These are phyloP conservation scores for Balamuthia mandrillaris DNA, from an alignment of 208 protist genomes.

Conservation along the genomic window DNA sequence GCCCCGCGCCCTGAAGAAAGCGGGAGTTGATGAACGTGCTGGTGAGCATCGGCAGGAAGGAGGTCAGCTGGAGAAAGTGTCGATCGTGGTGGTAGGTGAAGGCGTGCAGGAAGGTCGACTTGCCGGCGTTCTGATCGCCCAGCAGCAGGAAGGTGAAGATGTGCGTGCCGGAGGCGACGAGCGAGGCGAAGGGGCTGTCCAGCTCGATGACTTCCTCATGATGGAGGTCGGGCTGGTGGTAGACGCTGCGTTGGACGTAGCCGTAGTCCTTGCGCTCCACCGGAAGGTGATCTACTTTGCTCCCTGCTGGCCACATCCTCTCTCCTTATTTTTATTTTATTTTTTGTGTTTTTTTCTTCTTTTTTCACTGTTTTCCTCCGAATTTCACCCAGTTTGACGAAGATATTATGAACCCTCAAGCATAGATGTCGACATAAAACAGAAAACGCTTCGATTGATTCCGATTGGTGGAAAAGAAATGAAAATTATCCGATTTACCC, in stretches of 20 bases:
- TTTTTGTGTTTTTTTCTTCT: no score
- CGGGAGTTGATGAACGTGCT: constrained; percentile 36
- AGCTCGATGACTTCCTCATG: constrained; percentile 50
- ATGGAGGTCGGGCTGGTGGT: constrained; percentile 42
- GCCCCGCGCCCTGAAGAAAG: neutral
- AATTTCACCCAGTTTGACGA: no score
- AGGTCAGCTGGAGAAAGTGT: constrained; percentile 32
- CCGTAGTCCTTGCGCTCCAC: neutral
- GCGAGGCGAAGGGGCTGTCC: constrained; percentile 47
- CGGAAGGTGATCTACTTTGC: neutral
- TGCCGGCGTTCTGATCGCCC: constrained; percentile 46
- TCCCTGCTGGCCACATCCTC: no score
- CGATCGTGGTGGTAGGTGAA: constrained; percentile 21
- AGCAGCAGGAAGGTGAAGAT: constrained; percentile 46
- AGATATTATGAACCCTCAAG: no score
- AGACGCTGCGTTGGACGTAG: constrained; percentile 10
- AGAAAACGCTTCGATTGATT: no score
- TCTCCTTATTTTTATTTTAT: no score
- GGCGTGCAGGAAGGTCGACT: constrained; percentile 35
- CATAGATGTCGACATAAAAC: no score
- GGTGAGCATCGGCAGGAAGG: constrained; percentile 20
- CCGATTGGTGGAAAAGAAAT: no score
- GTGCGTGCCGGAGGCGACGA: constrained; percentile 36
- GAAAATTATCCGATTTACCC: no score
- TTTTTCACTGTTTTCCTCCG: no score